These are phyloP conservation scores for Eurotiales sp. DNA, from an alignment of 2,329 filamentous ascomycete species.

Conservation along the genomic window DNA sequence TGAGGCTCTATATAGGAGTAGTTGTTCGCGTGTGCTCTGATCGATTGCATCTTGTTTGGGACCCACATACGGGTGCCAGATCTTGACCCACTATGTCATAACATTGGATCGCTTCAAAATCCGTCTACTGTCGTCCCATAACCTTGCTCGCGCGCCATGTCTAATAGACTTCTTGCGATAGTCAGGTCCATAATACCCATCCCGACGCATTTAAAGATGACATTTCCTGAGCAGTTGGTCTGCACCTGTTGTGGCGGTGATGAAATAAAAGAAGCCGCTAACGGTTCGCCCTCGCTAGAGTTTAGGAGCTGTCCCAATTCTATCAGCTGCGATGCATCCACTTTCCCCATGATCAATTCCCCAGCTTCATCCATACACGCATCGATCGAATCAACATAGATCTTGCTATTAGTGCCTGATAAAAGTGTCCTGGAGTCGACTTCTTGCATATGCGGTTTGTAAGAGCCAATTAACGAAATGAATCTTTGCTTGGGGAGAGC, in stretches of 20 bases:
- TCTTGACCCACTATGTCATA: background rate
- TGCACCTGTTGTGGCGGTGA: constrained; percentile 21
- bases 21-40: background rate
- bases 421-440: constrained; percentile 44
- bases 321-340: constrained; percentile 35
- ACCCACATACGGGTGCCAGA: background rate
- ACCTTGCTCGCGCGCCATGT: constrained; percentile 28
- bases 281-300: constrained; percentile 13
- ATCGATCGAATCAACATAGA: constrained; percentile 61
- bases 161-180: constrained; percentile 40
- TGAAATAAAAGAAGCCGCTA: background rate
- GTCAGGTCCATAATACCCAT: constrained; percentile 51
- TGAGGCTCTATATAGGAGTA: too few species aligned
- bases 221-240: constrained; percentile 32
- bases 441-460: constrained; percentile 53
- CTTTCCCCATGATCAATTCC: constrained; percentile 41
- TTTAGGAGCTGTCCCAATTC: constrained; percentile 42
- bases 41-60: background rate
- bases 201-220: constrained; percentile 51
- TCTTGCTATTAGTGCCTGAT: constrained; percentile 56
- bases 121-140: constrained; percentile 10
- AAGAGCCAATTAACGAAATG: constrained; percentile 52
- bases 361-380: constrained; percentile 46
- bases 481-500: constrained; percentile 37
- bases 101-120: background rate